Conservation (phyloP, 768 basidiomycete species). For the Zangia roseola region DNA sequence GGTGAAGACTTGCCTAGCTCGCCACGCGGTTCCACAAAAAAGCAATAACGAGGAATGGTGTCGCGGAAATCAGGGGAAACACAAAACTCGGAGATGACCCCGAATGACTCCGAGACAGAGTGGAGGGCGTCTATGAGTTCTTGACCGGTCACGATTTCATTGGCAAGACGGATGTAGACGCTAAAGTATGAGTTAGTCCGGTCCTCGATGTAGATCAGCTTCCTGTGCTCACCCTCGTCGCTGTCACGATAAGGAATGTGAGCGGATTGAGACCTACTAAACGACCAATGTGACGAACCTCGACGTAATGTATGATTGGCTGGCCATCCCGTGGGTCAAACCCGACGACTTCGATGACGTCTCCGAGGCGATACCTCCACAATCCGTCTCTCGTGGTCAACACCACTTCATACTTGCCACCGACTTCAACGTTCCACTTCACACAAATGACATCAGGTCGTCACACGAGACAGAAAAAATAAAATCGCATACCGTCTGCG, state of each 20-base stretch:
- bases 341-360: constrained; percentile 20
- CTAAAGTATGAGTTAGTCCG: constrained; percentile 1
- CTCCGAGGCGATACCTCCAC: constrained; percentile 22
- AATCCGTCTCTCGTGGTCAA: constrained; percentile 27
- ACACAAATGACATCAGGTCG: neutral
- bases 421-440: constrained; percentile 21
- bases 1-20: constrained; percentile 6
- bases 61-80: constrained; percentile 19
- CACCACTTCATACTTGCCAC: constrained; percentile 18
- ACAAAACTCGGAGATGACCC: constrained; percentile 22
- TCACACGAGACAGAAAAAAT: neutral
- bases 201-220: neutral
- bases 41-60: constrained; percentile 16
- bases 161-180: constrained; percentile 18
- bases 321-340: constrained; percentile 24
- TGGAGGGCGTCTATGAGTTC: constrained; percentile 18
- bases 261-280: neutral
- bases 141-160: constrained; percentile 22
- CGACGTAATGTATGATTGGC: constrained; percentile 21
- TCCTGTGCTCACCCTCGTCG: constrained; percentile 20
- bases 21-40: constrained; percentile 17
- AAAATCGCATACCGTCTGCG: constrained; percentile 13
- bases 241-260: constrained; percentile 1
- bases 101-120: constrained; percentile 15
- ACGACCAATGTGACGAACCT: constrained; percentile 8